Conservation (phyloP, 495 filamentous ascomycete species). For the Penicillium desertorum region DNA sequence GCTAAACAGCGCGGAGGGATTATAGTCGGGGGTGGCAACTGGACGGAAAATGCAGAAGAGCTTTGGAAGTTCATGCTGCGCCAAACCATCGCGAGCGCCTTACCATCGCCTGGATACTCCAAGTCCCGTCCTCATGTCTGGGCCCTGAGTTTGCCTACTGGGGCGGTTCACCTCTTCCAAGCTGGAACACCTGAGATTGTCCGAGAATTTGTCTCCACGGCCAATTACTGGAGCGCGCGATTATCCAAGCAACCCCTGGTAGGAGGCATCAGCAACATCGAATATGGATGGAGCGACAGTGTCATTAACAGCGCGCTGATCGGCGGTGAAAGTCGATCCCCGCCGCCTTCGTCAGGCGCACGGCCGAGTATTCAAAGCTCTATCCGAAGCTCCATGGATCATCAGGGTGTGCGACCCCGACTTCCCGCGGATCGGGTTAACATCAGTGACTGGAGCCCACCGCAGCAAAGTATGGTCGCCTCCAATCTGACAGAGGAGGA, state of each 20-base stretch:
- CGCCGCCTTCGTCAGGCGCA: slow-evolving; percentile 42
- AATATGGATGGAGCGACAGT: slow-evolving; percentile 95
- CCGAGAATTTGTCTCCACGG: slow-evolving; percentile 87
- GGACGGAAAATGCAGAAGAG: slow-evolving; percentile 91
- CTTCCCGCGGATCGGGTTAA: slow-evolving; percentile 83
- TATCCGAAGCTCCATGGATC: slow-evolving; percentile 69
- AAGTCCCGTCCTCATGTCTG: slow-evolving; percentile 89
- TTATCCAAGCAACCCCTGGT: slow-evolving; percentile 89
- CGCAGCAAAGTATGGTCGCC: slow-evolving; percentile 82
- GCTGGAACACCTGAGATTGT: slow-evolving; percentile 94
- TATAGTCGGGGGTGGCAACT: slow-evolving; percentile 91
- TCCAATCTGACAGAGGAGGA: slow-evolving; percentile 74
- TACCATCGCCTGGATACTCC: slow-evolving; percentile 90
- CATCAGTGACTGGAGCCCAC: slow-evolving; percentile 93
- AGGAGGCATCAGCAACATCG: slow-evolving; percentile 92
- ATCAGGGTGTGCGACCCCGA: slow-evolving; percentile 59
- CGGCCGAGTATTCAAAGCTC: slow-evolving; percentile 69
- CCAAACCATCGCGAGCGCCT: slow-evolving; percentile 86
- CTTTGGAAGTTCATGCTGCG: slow-evolving; percentile 83
- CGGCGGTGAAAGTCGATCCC: slow-evolving; percentile 45
- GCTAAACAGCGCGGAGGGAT: slow-evolving; percentile 60
- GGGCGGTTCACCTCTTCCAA: slow-evolving; percentile 95
- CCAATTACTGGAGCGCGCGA: slow-evolving; percentile 97
- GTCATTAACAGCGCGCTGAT: slow-evolving; percentile 76
- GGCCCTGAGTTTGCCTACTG: slow-evolving; percentile 89